phyloP scores from a whole-genome alignment of 2,329 filamentous ascomycete species.

The Knufia petricola region DNA sequence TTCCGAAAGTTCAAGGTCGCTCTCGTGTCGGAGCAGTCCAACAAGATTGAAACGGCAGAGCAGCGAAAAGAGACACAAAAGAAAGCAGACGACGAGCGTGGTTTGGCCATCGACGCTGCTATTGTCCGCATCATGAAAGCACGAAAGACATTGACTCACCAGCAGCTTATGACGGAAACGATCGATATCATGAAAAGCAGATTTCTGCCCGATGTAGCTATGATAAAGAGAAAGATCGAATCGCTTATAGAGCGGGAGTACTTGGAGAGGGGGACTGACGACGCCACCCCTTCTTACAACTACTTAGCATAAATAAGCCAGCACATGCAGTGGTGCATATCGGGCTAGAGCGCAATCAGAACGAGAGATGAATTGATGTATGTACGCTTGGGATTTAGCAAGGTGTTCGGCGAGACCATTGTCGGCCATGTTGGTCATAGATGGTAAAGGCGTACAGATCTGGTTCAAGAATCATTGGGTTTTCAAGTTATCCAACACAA shows the following conservation, averaged over 20 bases:
- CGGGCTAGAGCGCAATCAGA: neutral
- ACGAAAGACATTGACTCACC: constrained; percentile 40
- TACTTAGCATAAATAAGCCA: constrained; percentile 24
- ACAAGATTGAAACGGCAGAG: constrained; percentile 68
- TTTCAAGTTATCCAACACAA: no score
- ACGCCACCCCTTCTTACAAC: constrained; percentile 23
- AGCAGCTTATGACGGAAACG: constrained; percentile 42
- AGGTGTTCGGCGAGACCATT: neutral
- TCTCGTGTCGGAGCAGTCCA: constrained; percentile 63
- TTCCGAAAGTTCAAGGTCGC: constrained; percentile 74
- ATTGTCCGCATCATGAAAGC: constrained; percentile 47
- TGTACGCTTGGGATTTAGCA: neutral
- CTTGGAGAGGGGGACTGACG: constrained; percentile 33
- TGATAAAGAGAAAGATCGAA: constrained; percentile 46
- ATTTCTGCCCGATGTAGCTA: constrained; percentile 43
- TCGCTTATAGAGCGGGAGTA: constrained; percentile 46
- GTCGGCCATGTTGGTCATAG: neutral
- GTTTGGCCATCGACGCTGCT: constrained; percentile 42
- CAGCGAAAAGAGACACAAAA: constrained; percentile 46
- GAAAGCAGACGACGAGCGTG: constrained; percentile 42
- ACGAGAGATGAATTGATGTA: neutral
- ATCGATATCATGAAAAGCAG: constrained; percentile 39
- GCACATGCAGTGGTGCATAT: no score
- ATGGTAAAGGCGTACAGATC: neutral
- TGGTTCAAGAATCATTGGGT: no score